Percentiles rank a stretch among this genome's conserved stretches.
phyloP scores from a whole-genome alignment of 78 protist genomes.

The Cavenderia fasciculata region DNA sequence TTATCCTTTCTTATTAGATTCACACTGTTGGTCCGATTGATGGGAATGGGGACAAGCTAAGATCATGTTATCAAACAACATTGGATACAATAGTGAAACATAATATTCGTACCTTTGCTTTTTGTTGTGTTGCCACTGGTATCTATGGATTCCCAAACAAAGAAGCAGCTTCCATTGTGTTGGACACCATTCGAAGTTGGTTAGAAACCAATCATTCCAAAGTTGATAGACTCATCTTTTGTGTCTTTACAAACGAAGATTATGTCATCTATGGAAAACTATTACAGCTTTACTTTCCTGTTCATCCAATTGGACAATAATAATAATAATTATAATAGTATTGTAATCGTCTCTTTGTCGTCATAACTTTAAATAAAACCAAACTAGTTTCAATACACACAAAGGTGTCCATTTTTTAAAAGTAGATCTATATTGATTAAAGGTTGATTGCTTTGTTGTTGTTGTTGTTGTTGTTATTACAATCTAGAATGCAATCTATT shows the following conservation, averaged over 20 bases:
- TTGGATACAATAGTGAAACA: constrained; percentile 22
- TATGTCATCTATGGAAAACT: constrained; percentile 43
- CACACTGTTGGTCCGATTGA: constrained; percentile 92
- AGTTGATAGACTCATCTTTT: constrained; percentile 70
- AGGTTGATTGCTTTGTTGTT: too few relatives aligned
- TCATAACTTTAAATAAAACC: too few relatives aligned
- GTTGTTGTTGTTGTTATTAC: too few relatives aligned
- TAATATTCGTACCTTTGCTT: constrained; percentile 51
- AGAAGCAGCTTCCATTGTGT: constrained; percentile 77
- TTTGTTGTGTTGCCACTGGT: constrained; percentile 89
- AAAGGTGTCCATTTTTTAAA: too few relatives aligned
- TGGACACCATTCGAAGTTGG: constrained; percentile 56
- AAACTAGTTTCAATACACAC: too few relatives aligned
- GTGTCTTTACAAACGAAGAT: constrained; percentile 64
- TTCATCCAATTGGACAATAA: background rate
- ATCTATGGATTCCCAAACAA: constrained; percentile 83
- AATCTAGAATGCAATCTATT: too few relatives aligned
- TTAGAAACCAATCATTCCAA: constrained; percentile 10
- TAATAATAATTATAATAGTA: too few relatives aligned
- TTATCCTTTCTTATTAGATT: constrained; percentile 15
- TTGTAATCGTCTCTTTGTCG: too few relatives aligned
- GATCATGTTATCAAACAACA: constrained; percentile 63
- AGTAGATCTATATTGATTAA: too few relatives aligned
- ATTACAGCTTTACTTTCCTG: constrained; percentile 57
- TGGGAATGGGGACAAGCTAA: constrained; percentile 23